These are phyloP conservation scores for Trichocomaceae sp. DNA, from an alignment of 2,329 filamentous ascomycete genomes.

Conservation along the genomic window DNA sequence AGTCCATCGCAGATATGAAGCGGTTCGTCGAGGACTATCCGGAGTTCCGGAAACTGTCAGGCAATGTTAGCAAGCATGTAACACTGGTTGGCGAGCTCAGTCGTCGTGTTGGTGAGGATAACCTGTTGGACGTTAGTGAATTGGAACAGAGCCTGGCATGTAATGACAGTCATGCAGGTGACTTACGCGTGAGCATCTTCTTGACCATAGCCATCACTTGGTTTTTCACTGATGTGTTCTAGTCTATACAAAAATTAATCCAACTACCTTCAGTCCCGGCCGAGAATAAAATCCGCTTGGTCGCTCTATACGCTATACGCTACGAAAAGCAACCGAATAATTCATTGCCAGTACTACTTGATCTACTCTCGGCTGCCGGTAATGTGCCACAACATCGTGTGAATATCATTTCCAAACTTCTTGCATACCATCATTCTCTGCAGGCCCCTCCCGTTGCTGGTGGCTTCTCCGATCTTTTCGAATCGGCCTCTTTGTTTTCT, in stretches of 20 bases:
- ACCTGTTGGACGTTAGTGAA: slow-evolving; percentile 90
- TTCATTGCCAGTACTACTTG: slow-evolving; percentile 74
- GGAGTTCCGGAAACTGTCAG: slow-evolving; percentile 92
- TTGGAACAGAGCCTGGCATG: slow-evolving; percentile 94
- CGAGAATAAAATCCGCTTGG: slow-evolving; percentile 80
- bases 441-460: slow-evolving; percentile 68
- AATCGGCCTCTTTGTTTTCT: slow-evolving; percentile 83
- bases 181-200: slow-evolving; percentile 64
- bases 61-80: slow-evolving; percentile 98
- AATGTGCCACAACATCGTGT: slow-evolving; percentile 69
- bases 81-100: slow-evolving; percentile 92
- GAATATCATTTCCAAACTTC: slow-evolving; percentile 71
- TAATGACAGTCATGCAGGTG: slow-evolving; percentile 86
- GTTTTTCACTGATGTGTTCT: slow-evolving; percentile 14
- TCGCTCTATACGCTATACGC: slow-evolving; percentile 88
- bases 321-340: slow-evolving; percentile 84
- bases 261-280: slow-evolving; percentile 68
- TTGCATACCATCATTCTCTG: slow-evolving; percentile 79
- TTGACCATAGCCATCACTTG: neutral
- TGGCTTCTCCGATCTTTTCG: slow-evolving; percentile 86
- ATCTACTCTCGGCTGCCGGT: slow-evolving; percentile 79
- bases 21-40: slow-evolving; percentile 98
- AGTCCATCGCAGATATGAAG: slow-evolving; percentile 98
- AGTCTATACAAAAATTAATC: slow-evolving; percentile 81
- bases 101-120: slow-evolving; percentile 76